These are phyloP conservation scores for Clitopilus passeckerianus DNA, from an alignment of 768 basidiomycete genomes.

Conservation along the genomic window DNA sequence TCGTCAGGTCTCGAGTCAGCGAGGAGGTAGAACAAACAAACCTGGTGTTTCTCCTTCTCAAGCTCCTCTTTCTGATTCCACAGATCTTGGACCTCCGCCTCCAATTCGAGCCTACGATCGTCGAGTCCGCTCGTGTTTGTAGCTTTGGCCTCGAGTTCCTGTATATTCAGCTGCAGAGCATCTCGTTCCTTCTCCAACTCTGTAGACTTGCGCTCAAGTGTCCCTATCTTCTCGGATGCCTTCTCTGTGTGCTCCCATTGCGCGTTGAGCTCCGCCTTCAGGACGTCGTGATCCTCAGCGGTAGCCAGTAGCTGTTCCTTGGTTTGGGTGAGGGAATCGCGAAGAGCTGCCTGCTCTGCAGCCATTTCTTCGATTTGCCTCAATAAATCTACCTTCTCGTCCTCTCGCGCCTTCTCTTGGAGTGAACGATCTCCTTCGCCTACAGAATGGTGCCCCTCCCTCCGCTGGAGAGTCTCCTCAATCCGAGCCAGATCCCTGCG, in stretches of 20 bases:
- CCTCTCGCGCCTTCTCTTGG: constrained; percentile 35
- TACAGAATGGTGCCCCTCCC: constrained; percentile 31
- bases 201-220: constrained; percentile 29
- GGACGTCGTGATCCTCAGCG: constrained; percentile 38
- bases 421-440: constrained; percentile 20
- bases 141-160: constrained; percentile 36
- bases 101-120: constrained; percentile 49
- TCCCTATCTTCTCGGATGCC: constrained; percentile 39
- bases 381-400: constrained; percentile 44
- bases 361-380: constrained; percentile 35
- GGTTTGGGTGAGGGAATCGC: constrained; percentile 37
- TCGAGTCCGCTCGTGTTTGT: constrained; percentile 47
- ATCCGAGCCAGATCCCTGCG: constrained; percentile 39
- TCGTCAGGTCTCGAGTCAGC: constrained; percentile 1
- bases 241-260: constrained; percentile 68
- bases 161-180: constrained; percentile 30
- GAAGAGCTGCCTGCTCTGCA: constrained; percentile 36
- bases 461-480: constrained; percentile 33
- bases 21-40: constrained; percentile 18
- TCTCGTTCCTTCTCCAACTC: constrained; percentile 35
- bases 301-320: constrained; percentile 33
- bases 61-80: constrained; percentile 47
- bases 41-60: constrained; percentile 54
- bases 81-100: constrained; percentile 48
- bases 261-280: constrained; percentile 63